Conservation (phyloP, 257 asterid genomes). For the Fraxinus americana region DNA sequence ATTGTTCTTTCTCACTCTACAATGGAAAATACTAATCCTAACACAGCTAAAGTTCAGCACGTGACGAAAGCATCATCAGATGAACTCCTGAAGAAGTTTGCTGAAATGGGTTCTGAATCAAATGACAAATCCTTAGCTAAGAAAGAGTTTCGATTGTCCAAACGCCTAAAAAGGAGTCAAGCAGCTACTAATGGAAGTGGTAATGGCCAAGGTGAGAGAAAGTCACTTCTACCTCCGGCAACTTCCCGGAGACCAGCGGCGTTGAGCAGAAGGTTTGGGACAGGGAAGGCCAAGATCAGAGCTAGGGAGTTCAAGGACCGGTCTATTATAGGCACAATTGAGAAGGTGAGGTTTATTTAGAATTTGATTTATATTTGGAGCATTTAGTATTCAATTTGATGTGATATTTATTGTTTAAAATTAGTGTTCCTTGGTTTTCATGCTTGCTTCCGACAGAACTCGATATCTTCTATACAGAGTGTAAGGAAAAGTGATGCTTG, state of each 20-base stretch:
- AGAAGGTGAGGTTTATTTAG: constrained; percentile 50
- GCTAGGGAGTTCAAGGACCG: constrained; percentile 62
- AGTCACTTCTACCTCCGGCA: constrained; percentile 55
- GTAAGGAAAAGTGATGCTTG: no score
- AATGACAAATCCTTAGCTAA: constrained; percentile 33
- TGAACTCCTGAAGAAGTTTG: constrained; percentile 78
- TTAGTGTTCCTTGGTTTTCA: not conserved
- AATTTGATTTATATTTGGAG: no score
- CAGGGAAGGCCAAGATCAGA: constrained; percentile 47
- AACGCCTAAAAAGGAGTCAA: constrained; percentile 41
- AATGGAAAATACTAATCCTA: constrained; percentile 46
- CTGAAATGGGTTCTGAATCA: constrained; percentile 56
- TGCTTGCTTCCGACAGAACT: not conserved
- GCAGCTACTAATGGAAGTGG: not conserved
- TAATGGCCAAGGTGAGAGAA: constrained; percentile 44
- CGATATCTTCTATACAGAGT: no score
- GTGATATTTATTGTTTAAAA: no score
- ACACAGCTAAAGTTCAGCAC: constrained; percentile 54
- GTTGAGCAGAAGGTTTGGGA: constrained; percentile 51
- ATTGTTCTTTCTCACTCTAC: not conserved
- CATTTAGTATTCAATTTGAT: no score
- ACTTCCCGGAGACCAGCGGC: constrained; percentile 39
- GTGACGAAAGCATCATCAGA: constrained; percentile 78
- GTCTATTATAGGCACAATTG: constrained; percentile 56
- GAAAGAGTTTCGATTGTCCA: constrained; percentile 50